phyloP scores from a whole-genome alignment of 768 basidiomycete genomes.

The Sutorius australiensis region DNA sequence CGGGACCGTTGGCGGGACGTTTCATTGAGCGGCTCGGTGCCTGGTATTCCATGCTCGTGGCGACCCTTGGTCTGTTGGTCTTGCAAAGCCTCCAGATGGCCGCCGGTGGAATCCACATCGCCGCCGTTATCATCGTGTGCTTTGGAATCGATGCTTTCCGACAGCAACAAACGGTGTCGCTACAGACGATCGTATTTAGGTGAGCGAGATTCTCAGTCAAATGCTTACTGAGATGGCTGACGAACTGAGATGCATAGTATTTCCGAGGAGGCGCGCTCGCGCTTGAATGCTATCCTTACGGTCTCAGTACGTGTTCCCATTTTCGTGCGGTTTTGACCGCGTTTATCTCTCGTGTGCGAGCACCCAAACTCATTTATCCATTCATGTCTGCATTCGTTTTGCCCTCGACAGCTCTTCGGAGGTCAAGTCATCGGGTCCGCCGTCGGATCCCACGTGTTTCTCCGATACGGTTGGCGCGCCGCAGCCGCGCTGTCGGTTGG shows the following conservation, averaged over 20 bases:
- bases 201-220: constrained; percentile 1
- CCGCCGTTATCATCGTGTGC: constrained; percentile 38
- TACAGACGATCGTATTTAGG: constrained; percentile 27
- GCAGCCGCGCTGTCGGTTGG: constrained; percentile 33
- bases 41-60: constrained; percentile 41
- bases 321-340: not conserved
- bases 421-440: constrained; percentile 46
- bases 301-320: constrained; percentile 21
- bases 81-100: constrained; percentile 34
- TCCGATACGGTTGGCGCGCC: constrained; percentile 38
- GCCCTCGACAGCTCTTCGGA: constrained; percentile 21
- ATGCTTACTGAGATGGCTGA: not conserved
- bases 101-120: constrained; percentile 37
- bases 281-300: constrained; percentile 28
- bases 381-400: not conserved
- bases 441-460: constrained; percentile 39
- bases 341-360: not conserved
- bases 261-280: constrained; percentile 27
- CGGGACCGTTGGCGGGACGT: constrained; percentile 25
- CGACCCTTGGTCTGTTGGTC: constrained; percentile 28
- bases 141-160: constrained; percentile 40
- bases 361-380: not conserved
- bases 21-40: constrained; percentile 34
- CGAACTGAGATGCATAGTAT: constrained; percentile 16
- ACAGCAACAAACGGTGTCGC: constrained; percentile 38